Conservation (phyloP, 768 basidiomycete species). For the Lentinula lateritia region DNA sequence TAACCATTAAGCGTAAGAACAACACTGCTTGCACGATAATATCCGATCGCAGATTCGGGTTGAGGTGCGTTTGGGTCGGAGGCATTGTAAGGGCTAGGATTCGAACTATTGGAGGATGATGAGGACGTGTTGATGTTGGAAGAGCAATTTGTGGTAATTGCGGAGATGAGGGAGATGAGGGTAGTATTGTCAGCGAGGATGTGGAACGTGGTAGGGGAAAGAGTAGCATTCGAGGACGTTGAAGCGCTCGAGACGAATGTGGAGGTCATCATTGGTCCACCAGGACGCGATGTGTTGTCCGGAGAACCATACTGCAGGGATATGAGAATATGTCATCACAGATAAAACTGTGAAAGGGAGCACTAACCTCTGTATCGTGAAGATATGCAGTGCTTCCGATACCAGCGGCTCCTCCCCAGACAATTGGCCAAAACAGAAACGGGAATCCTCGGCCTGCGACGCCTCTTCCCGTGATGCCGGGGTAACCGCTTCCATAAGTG, state of each 20-base stretch:
- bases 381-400: constrained; percentile 24
- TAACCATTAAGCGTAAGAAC: constrained; percentile 61
- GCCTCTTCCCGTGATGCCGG: constrained; percentile 27
- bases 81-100: constrained; percentile 21
- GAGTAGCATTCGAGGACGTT: not conserved
- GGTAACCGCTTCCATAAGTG: constrained; percentile 44
- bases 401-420: constrained; percentile 25
- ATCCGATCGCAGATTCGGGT: constrained; percentile 57
- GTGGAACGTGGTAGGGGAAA: constrained; percentile 22
- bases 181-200: constrained; percentile 32
- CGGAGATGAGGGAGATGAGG: constrained; percentile 22
- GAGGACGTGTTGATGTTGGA: constrained; percentile 19
- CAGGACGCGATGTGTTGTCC: constrained; percentile 26
- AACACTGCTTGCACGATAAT: constrained; percentile 63
- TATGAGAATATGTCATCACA: not conserved
- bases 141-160: constrained; percentile 28
- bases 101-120: constrained; percentile 17
- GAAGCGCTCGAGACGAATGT: constrained; percentile 21
- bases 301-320: constrained; percentile 25
- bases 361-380: constrained; percentile 28
- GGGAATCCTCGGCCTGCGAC: constrained; percentile 36
- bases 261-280: constrained; percentile 25
- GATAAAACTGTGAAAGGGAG: not conserved
- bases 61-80: constrained; percentile 22
- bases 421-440: constrained; percentile 44